A percentile compares a stretch with the other conserved stretches of the same genome.
phyloP scores from a whole-genome alignment of 306 rosid species.

The Corylus avellana region DNA sequence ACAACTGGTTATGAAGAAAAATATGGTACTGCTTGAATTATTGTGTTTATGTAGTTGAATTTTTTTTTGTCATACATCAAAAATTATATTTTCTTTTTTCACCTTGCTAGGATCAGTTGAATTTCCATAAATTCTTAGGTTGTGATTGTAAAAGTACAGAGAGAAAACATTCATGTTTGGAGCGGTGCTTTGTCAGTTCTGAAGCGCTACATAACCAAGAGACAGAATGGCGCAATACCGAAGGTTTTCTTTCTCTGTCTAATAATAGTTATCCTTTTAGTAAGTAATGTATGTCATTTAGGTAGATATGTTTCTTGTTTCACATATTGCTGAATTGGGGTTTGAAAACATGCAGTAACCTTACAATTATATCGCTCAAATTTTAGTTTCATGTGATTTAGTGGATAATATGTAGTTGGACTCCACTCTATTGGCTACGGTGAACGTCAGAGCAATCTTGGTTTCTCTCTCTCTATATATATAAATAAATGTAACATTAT shows the following conservation, averaged over 20 bases:
- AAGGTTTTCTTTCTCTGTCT: slow-evolving; percentile 52
- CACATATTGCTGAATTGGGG: slow-evolving; percentile 2
- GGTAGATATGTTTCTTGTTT: slow-evolving; percentile 10
- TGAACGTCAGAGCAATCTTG: not conserved
- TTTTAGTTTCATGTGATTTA: not conserved
- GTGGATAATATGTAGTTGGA: not conserved
- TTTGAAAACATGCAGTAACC: slow-evolving; percentile 12
- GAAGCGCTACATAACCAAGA: slow-evolving; percentile 37
- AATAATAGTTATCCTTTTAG: slow-evolving; percentile 16
- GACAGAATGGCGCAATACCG: slow-evolving; percentile 34
- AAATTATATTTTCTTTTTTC: slow-evolving; percentile 14
- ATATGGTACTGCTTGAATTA: slow-evolving; percentile 58
- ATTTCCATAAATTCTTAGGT: slow-evolving; percentile 79
- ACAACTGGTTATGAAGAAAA: slow-evolving; percentile 77
- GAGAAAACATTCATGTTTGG: slow-evolving; percentile 45
- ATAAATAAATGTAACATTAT: not conserved
- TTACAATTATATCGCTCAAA: slow-evolving; percentile 12
- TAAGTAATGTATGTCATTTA: slow-evolving; percentile 11
- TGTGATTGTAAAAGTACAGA: slow-evolving; percentile 54
- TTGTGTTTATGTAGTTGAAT: slow-evolving; percentile 4
- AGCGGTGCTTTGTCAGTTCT: slow-evolving; percentile 40
- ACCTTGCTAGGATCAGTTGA: slow-evolving; percentile 63
- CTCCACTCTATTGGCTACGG: not conserved
- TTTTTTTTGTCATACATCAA: slow-evolving; percentile 5
- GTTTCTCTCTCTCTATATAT: too few relatives aligned